Evolutionary conservation across 352 stramenopile genomes (phyloP), one percentile per base, ranked within the genome.

Genomic region (Phytophthora constricta): DNA sequence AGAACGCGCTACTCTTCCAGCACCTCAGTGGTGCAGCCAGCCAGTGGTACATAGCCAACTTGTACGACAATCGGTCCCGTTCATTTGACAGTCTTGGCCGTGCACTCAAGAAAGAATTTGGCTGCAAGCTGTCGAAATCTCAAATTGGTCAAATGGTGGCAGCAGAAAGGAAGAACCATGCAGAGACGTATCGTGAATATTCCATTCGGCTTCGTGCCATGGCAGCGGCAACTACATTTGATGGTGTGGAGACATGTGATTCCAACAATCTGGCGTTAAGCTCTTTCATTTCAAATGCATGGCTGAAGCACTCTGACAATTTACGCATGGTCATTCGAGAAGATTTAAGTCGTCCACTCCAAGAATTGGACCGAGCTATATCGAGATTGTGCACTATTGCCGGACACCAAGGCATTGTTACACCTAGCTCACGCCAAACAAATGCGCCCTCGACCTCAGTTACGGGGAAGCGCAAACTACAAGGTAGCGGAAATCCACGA

Each of bases 1-100:
- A 45, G 37, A 45, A 20, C n/a, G 37, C 37, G 7, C 37, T 45
- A 14, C 16, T 45, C 16, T 45, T 45, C 37, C 10, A 20, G 17
- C 19, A 46, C 33, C 31, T 57, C 7, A 28, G 7, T 16, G 49
- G 49, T 9, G 22, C 19, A 22, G 49, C 31, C 9, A 27, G 33
- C 20, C n/a, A 57, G 20, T 57, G 49, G 49, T 46, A 47, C 19
- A 19, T 57, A 3, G 33, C 49, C 8, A 57, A 57, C 49, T 13
- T 33, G 9, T 19, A 34, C 33, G 33, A 57, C 10, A 8, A 41
- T 14, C 49, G 49, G 7, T 20, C n/a, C 10, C 27, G 48, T 16
- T 28, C 16, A 27, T 23, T 57, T 8, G 33, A 31, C 20, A 57
- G 49, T 20, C 31, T 46, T 22, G 31, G 33, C 11, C 31, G 49